Evolutionary conservation across 495 filamentous ascomycete genomes (phyloP), one percentile per base, ranked within the genome.

Genomic region (Pseudoneurospora amorphoporcata): DNA sequence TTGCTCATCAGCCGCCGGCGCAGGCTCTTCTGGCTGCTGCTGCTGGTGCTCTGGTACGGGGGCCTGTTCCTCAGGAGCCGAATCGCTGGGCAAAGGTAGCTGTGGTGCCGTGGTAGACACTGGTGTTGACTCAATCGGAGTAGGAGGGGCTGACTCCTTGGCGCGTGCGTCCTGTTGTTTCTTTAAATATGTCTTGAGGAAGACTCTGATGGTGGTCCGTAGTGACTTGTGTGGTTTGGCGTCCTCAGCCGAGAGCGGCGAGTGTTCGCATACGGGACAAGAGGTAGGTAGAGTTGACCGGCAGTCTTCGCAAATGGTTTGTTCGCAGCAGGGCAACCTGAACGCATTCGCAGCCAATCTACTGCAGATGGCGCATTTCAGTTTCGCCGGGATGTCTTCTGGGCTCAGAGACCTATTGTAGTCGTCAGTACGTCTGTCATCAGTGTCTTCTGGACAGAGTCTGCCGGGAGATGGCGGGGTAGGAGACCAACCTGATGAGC

Each of bases 261-360:
- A 88, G 76, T 99, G 95, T 68, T 93, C 90, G 87, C 95, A 99
- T 70, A 98, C 92, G 3, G 95, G 95, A 75, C 95, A 99, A 41
- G 90, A 89, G 29, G 91, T 88, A 17, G 92, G 89, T 19, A 97
- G 85, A 39, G 89, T 91, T 9, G 88, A 81, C 79, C 95, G 94
- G 80, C 95, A 99, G 71, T 83, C 88, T 77, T 95, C 92, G 83
- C 96, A 98, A 72, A 98, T 96, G 35, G 92, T 90, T 77, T 97
- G 94, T 78, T 98, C 95, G 81, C 95, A 99, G 81, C 95, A 99
- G 8, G 94, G 94, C 12, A 97, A 83, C 39, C 93, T 90, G 76
- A 94, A 96, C 3, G 95, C 93, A 78, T 97, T 94, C 73, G 95
- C 83, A n/a, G 92, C 94, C 47, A 98, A 86, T 79, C 92, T 93